phyloP scores from a whole-genome alignment of 2,329 filamentous ascomycete genomes.

The Neophaeococcomyces aloes region DNA sequence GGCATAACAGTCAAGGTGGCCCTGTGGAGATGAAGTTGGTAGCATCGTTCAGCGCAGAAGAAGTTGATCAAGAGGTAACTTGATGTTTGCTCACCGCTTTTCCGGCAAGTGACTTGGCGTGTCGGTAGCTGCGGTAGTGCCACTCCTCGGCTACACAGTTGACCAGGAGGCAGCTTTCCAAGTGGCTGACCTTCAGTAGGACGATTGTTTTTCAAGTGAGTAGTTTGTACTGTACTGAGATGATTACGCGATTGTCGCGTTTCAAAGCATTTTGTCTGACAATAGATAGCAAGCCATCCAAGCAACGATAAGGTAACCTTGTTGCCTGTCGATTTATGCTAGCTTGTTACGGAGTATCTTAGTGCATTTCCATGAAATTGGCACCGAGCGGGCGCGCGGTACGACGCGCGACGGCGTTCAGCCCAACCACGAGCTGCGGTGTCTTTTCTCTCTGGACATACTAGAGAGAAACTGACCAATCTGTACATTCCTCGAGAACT shows the following conservation, averaged over 20 bases:
- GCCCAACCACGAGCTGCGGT: background rate
- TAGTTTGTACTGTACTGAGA: no score
- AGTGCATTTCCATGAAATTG: background rate
- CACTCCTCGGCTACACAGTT: no score
- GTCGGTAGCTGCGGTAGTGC: background rate
- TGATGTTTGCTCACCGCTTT: constrained; percentile 6
- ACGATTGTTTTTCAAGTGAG: no score
- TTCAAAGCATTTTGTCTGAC: no score
- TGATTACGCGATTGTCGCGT: no score
- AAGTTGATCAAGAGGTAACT: background rate
- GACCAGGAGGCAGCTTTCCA: no score
- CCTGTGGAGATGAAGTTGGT: background rate
- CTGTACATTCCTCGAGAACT: no score
- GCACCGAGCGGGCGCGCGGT: background rate
- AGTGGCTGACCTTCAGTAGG: no score
- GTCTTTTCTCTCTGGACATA: background rate
- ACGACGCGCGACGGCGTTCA: background rate
- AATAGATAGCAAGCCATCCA: no score
- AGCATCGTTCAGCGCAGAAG: background rate
- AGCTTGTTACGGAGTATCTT: background rate
- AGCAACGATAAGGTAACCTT: background rate
- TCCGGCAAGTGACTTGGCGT: background rate
- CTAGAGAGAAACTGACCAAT: no score
- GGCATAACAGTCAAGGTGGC: background rate
- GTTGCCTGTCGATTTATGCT: background rate